Evolutionary conservation across 2,329 filamentous ascomycete genomes (phyloP).

Genomic region (Sphaceloma murrayae): DNA sequence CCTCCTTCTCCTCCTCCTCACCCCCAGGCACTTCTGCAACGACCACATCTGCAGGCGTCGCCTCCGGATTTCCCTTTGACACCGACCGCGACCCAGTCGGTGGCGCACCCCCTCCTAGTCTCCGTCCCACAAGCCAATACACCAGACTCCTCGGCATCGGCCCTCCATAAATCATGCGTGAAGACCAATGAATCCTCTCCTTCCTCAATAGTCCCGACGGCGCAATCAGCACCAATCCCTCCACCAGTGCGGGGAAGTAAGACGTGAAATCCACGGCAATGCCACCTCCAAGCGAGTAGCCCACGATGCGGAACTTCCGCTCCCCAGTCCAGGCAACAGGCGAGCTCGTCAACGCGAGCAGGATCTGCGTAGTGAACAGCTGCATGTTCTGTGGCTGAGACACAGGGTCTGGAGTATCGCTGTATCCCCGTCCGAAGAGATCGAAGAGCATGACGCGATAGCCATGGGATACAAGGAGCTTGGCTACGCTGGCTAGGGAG

Average conservation of each 20-base stretch:
- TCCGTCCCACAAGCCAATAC: constrained; percentile 41
- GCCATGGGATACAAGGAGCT: constrained; percentile 54
- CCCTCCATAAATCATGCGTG: constrained; percentile 54
- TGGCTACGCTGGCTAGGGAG: constrained; percentile 56
- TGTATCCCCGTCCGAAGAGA: constrained; percentile 68
- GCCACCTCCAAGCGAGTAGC: constrained; percentile 73
- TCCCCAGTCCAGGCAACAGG: constrained; percentile 55
- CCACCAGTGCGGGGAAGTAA: constrained; percentile 58
- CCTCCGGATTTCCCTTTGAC: not conserved
- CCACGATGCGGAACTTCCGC: constrained; percentile 56
- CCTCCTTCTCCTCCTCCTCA: too few relatives aligned
- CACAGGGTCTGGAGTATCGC: constrained; percentile 57
- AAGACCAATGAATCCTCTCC: constrained; percentile 51
- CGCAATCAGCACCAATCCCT: constrained; percentile 64
- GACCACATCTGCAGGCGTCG: constrained; percentile 28
- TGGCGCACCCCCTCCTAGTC: constrained; percentile 36
- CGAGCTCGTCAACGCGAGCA: constrained; percentile 61
- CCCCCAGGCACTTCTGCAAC: constrained; percentile 32
- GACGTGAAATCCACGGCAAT: constrained; percentile 60
- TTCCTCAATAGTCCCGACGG: constrained; percentile 67
- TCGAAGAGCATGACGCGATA: constrained; percentile 75
- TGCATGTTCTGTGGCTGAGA: constrained; percentile 62
- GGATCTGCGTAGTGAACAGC: constrained; percentile 63
- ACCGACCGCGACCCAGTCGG: constrained; percentile 24
- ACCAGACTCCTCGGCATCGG: constrained; percentile 51